Evolutionary conservation across 768 basidiomycete genomes (phyloP).

Genomic region (Hortiboletus flavorubellus): DNA sequence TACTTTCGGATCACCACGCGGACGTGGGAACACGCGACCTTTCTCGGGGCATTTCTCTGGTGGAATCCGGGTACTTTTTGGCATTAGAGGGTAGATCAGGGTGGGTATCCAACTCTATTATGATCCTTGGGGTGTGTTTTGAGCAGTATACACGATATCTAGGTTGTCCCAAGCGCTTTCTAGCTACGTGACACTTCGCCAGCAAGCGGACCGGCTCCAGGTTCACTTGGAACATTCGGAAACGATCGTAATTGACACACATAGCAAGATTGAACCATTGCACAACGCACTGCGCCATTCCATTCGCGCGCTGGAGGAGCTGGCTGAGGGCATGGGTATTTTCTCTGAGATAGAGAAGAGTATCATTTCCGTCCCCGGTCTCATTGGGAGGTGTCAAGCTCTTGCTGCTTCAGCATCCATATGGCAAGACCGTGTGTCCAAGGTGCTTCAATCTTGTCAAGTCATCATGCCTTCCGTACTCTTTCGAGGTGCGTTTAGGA

Average conservation of each 20-base stretch:
- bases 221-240: slow-evolving; percentile 19
- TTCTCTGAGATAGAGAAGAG: slow-evolving; percentile 34
- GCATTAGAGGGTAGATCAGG: slow-evolving; percentile 59
- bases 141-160: neutral
- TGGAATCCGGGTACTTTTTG: slow-evolving; percentile 74
- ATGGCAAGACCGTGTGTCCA: slow-evolving; percentile 29
- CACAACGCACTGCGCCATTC: slow-evolving; percentile 14
- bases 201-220: slow-evolving; percentile 18
- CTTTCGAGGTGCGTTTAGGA: slow-evolving; percentile 33
- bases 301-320: slow-evolving; percentile 37
- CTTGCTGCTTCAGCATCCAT: slow-evolving; percentile 22
- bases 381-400: slow-evolving; percentile 28
- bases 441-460: slow-evolving; percentile 20
- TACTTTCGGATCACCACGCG: slow-evolving; percentile 65
- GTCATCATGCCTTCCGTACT: slow-evolving; percentile 30
- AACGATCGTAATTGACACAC: slow-evolving; percentile 17
- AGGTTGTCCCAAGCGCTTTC: slow-evolving; percentile 22
- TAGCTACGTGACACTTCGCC: slow-evolving; percentile 11
- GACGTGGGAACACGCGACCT: slow-evolving; percentile 89
- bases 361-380: slow-evolving; percentile 13
- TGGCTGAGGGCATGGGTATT: slow-evolving; percentile 31
- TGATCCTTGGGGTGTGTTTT: neutral
- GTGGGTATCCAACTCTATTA: slow-evolving; percentile 44
- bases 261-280: slow-evolving; percentile 17
- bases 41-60: slow-evolving; percentile 68